phyloP scores from a whole-genome alignment of 139 green algal species.

The Coelastrella sp. region DNA sequence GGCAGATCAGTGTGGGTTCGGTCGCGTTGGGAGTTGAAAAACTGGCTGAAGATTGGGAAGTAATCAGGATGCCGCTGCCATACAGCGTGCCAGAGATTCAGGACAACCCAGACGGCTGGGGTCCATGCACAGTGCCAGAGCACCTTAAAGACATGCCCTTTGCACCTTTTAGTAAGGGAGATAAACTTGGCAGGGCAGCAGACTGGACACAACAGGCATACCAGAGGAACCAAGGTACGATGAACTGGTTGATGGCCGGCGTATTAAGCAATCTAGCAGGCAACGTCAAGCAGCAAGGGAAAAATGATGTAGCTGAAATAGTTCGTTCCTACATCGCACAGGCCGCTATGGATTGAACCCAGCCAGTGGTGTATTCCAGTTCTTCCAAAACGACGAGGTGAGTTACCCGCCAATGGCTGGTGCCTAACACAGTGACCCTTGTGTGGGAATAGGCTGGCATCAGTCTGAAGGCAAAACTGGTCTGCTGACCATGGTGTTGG shows the following conservation, averaged over 20 bases:
- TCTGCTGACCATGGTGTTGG: too few relatives aligned
- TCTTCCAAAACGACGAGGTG: conserved; percentile 95
- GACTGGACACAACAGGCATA: conserved; percentile 70
- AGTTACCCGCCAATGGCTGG: not conserved
- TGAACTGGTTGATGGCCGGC: not conserved
- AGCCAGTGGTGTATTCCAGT: conserved; percentile 90
- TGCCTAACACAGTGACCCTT: not conserved
- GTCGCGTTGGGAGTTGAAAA: not conserved
- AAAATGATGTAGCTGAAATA: too few relatives aligned
- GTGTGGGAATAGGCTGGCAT: too few relatives aligned
- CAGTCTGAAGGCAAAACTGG: not conserved
- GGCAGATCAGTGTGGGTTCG: not conserved
- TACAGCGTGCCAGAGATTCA: conserved; percentile 82
- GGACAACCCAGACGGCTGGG: conserved; percentile 84
- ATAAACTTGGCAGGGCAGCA: conserved; percentile 87
- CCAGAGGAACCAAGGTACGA: conserved; percentile 62
- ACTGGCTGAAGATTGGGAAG: conserved; percentile 40
- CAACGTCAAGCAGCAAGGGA: too few relatives aligned
- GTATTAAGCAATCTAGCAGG: not conserved
- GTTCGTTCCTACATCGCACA: not conserved
- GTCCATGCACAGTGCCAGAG: conserved; percentile 68
- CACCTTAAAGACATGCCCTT: conserved; percentile 95
- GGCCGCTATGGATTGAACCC: conserved; percentile 13
- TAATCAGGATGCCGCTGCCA: conserved; percentile 47
- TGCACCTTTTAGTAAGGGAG: conserved; percentile 92